These are phyloP conservation scores for Tubosaeta sp. DNA, from an alignment of 768 basidiomycete genomes.

Conservation along the genomic window DNA sequence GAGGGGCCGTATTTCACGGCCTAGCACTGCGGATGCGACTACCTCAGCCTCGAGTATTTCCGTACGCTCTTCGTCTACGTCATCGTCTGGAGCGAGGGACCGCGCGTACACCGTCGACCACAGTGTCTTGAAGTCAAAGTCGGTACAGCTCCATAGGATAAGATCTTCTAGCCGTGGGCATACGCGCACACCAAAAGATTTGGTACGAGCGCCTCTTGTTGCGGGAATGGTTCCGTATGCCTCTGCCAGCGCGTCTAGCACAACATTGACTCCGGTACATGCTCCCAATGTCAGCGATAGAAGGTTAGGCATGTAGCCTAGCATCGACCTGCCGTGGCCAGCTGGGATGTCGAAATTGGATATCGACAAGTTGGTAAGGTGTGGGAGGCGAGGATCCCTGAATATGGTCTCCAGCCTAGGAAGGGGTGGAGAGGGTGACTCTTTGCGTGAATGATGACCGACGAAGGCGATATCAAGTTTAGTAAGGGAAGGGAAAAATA, in stretches of 20 bases:
- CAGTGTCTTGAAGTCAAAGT: slow-evolving; percentile 37
- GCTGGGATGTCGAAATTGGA: slow-evolving; percentile 41
- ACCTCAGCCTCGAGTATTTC: slow-evolving; percentile 15
- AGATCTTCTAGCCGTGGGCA: slow-evolving; percentile 51
- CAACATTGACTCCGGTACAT: slow-evolving; percentile 39
- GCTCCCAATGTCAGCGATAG: slow-evolving; percentile 43
- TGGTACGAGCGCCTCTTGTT: slow-evolving; percentile 10
- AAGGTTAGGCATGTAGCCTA: slow-evolving; percentile 51
- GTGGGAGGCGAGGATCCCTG: slow-evolving; percentile 50
- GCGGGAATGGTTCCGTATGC: slow-evolving; percentile 25
- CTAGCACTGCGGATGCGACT: slow-evolving; percentile 24
- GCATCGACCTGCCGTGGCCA: slow-evolving; percentile 38
- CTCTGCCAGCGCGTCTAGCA: slow-evolving; percentile 42
- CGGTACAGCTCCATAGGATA: slow-evolving; percentile 47
- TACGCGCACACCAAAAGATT: slow-evolving; percentile 38
- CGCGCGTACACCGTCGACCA: slow-evolving; percentile 37
- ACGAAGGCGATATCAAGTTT: slow-evolving; percentile 42
- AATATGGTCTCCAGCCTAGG: slow-evolving; percentile 51
- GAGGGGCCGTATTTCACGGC: slow-evolving; percentile 35
- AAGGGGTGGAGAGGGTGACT: slow-evolving; percentile 30
- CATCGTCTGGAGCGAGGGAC: slow-evolving; percentile 12
- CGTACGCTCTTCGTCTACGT: slow-evolving; percentile 10
- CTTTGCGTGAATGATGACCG: slow-evolving; percentile 25
- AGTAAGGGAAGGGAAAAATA: slow-evolving; percentile 42
- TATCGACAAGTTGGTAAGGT: slow-evolving; percentile 48